Evolutionary conservation across 2,329 filamentous ascomycete species (phyloP).

Genomic region (Metarhizium sp.): DNA sequence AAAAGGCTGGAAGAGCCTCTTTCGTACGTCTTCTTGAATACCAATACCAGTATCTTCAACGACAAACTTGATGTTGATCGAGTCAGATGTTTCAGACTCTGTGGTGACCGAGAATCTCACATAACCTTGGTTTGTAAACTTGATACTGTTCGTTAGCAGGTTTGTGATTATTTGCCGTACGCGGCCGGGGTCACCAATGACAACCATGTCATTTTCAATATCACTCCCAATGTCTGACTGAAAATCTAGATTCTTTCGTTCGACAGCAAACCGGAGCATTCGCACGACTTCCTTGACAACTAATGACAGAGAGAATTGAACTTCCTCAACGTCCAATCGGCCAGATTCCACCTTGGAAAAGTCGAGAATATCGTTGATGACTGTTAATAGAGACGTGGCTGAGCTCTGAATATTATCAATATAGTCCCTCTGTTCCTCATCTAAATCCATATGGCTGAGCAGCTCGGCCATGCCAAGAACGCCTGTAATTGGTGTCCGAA

Average conservation of each 20-base stretch:
- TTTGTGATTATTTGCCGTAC: slow-evolving; percentile 79
- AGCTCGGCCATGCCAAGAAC: slow-evolving; percentile 75
- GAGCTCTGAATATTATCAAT: slow-evolving; percentile 72
- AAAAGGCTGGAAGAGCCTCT: slow-evolving; percentile 69
- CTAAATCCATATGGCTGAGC: slow-evolving; percentile 56
- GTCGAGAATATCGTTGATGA: slow-evolving; percentile 87
- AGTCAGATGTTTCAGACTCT: slow-evolving; percentile 53
- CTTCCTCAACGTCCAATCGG: slow-evolving; percentile 67
- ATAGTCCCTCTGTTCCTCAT: slow-evolving; percentile 63
- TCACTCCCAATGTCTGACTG: slow-evolving; percentile 53
- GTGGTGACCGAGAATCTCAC: slow-evolving; percentile 59
- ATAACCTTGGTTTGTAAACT: slow-evolving; percentile 60
- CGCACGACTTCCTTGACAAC: slow-evolving; percentile 73
- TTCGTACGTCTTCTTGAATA: slow-evolving; percentile 67
- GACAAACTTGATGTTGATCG: slow-evolving; percentile 58
- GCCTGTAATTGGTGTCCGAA: slow-evolving; percentile 68
- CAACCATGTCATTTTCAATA: slow-evolving; percentile 59
- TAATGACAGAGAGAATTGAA: slow-evolving; percentile 66
- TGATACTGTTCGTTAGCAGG: slow-evolving; percentile 67
- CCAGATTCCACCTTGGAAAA: slow-evolving; percentile 82
- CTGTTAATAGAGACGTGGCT: slow-evolving; percentile 70
- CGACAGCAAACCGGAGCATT: slow-evolving; percentile 79
- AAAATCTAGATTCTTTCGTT: slow-evolving; percentile 69
- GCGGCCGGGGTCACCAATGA: slow-evolving; percentile 78
- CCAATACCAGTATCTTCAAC: slow-evolving; percentile 75